Evolutionary conservation across 2,329 filamentous ascomycete species (phyloP).

Genomic region (Cordyceps fumosorosea): DNA sequence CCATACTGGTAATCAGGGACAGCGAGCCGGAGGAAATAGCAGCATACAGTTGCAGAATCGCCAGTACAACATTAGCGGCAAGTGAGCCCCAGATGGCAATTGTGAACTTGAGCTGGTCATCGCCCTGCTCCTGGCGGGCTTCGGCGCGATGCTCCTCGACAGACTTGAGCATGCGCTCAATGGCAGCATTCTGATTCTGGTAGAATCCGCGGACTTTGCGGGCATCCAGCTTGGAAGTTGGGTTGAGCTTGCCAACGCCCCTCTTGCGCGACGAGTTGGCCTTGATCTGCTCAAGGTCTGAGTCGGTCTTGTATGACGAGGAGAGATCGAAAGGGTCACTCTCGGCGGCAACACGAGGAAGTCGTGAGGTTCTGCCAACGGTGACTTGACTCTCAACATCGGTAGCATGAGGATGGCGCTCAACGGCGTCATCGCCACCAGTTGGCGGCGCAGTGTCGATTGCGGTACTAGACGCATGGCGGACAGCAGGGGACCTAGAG

Average conservation of each 20-base stretch:
- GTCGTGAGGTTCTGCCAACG: constrained; percentile 30
- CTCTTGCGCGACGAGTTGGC: constrained; percentile 78
- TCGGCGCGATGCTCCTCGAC: constrained; percentile 85
- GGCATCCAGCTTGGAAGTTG: constrained; percentile 28
- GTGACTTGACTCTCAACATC: constrained; percentile 46
- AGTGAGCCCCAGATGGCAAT: constrained; percentile 64
- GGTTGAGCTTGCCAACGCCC: constrained; percentile 31
- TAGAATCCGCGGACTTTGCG: constrained; percentile 74
- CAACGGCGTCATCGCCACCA: constrained; percentile 31
- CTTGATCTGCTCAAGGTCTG: constrained; percentile 69
- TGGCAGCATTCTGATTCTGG: constrained; percentile 85
- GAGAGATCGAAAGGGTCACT: constrained; percentile 80
- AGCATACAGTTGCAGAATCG: constrained; percentile 79
- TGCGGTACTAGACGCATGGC: constrained; percentile 38
- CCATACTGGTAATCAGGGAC: constrained; percentile 96
- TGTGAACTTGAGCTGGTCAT: constrained; percentile 71
- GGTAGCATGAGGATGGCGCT: constrained; percentile 32
- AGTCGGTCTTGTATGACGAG: constrained; percentile 66
- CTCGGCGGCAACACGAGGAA: constrained; percentile 53
- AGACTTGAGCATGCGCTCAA: constrained; percentile 82
- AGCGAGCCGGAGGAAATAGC: constrained; percentile 83
- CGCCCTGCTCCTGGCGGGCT: constrained; percentile 70
- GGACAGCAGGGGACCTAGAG: constrained; percentile 22
- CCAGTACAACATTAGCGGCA: constrained; percentile 71
- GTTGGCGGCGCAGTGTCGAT: constrained; percentile 32